These are phyloP conservation scores for Sugiyamaella floridensis DNA, from an alignment of 805 yeast species.

Conservation along the genomic window DNA sequence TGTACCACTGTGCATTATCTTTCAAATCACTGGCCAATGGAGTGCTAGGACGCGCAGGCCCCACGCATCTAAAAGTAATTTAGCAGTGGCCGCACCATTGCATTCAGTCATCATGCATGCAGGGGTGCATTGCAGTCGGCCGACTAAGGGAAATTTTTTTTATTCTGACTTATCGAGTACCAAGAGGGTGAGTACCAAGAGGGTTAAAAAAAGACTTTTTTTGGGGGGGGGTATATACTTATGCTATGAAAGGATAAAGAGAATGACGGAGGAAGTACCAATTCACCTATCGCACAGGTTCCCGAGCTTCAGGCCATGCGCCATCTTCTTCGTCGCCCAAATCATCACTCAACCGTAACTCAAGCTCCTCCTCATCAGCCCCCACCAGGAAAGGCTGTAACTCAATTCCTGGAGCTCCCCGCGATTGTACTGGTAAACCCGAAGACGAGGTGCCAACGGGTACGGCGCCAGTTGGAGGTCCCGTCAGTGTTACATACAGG, in stretches of 20 bases:
- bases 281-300: no score
- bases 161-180: no score
- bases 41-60: no score
- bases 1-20: conserved; percentile 4
- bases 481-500: conserved; percentile 43
- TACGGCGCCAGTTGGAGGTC: conserved; percentile 2
- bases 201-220: no score
- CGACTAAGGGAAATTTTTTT: no score
- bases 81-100: conserved; percentile 2
- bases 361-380: conserved; percentile 16
- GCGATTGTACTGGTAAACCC: not conserved
- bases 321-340: conserved; percentile 19
- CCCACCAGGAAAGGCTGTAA: conserved; percentile 23
- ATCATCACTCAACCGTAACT: conserved; percentile 23
- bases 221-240: no score
- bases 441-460: conserved; percentile 1
- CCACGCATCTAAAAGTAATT: conserved; percentile 5
- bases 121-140: not conserved
- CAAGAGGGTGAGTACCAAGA: no score
- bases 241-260: no score
- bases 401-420: conserved; percentile 18
- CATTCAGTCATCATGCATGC: conserved; percentile 7
- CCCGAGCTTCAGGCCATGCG: not conserved
- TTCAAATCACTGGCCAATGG: conserved; percentile 1
- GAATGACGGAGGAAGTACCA: no score